These are phyloP conservation scores for Zhuliangozyma blackwelliae DNA, from an alignment of 1,139 yeast genomes.

Conservation along the genomic window DNA sequence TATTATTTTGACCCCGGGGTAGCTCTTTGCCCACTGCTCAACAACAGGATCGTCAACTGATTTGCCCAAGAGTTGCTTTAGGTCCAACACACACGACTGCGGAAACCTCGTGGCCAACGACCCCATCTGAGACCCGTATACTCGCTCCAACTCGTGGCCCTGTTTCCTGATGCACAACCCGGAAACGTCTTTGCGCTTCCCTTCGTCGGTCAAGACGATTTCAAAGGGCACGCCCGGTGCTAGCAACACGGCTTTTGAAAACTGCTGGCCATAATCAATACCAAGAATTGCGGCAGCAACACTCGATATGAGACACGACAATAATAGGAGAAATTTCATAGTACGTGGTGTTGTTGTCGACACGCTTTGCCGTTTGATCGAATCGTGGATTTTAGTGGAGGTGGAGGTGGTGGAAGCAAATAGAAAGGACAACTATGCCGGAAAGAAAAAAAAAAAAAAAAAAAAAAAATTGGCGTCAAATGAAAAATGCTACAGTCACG, in stretches of 20 bases:
- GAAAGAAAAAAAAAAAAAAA: background rate
- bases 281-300: slow-evolving; percentile 68
- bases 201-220: slow-evolving; percentile 81
- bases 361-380: too few relatives aligned
- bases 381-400: background rate
- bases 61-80: slow-evolving; percentile 71
- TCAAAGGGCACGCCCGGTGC: slow-evolving; percentile 92
- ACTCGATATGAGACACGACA: slow-evolving; percentile 9
- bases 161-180: slow-evolving; percentile 63
- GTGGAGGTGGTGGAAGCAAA: background rate
- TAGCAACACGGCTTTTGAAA: slow-evolving; percentile 79
- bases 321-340: background rate
- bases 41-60: slow-evolving; percentile 45
- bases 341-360: too few relatives aligned
- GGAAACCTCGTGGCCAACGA: slow-evolving; percentile 75
- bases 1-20: slow-evolving; percentile 59
- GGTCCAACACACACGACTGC: slow-evolving; percentile 57
- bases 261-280: slow-evolving; percentile 86
- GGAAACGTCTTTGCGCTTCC: slow-evolving; percentile 82
- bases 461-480: background rate
- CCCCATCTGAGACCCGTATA: slow-evolving; percentile 74
- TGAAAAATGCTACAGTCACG: too few relatives aligned
- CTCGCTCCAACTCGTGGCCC: slow-evolving; percentile 56
- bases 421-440: background rate
- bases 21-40: slow-evolving; percentile 42